Percentiles rank a stretch among this genome's conserved stretches.
These are phyloP conservation scores for Clavaria fumosa DNA, from an alignment of 768 basidiomycete genomes.

Conservation along the genomic window DNA sequence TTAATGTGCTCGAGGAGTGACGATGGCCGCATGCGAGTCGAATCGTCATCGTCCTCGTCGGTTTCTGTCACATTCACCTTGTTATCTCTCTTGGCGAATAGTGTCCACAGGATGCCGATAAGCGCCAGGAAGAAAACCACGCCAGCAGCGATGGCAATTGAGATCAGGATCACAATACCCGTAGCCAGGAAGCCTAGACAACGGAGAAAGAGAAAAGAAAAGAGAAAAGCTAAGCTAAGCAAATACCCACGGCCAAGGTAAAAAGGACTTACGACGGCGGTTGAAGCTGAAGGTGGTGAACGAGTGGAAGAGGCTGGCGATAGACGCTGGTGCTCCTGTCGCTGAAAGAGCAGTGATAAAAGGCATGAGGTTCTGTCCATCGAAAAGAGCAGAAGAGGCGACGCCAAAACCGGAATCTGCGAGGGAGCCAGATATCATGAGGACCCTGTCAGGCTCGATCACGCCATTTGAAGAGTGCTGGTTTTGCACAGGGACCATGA, in stretches of 20 bases:
- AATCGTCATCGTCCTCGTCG: constrained; percentile 64
- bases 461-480: constrained; percentile 55
- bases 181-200: constrained; percentile 67
- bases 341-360: constrained; percentile 58
- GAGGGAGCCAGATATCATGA: constrained; percentile 76
- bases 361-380: constrained; percentile 70
- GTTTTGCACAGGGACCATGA: constrained; percentile 79
- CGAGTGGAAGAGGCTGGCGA: constrained; percentile 75
- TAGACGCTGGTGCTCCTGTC: constrained; percentile 50
- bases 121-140: constrained; percentile 79
- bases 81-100: constrained; percentile 64
- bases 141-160: constrained; percentile 92
- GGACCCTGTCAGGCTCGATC: constrained; percentile 73
- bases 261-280: constrained; percentile 40
- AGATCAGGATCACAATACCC: constrained; percentile 91
- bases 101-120: constrained; percentile 76
- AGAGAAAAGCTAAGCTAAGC: no score
- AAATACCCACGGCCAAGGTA: no score
- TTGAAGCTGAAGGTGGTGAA: constrained; percentile 61
- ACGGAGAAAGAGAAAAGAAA: constrained; percentile 7
- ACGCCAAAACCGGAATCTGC: constrained; percentile 57
- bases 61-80: constrained; percentile 45
- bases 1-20: constrained; percentile 85
- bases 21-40: constrained; percentile 66
- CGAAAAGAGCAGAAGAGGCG: constrained; percentile 75